phyloP scores from a whole-genome alignment of 305 asterid genomes.

The Caryopteris hybrid region DNA sequence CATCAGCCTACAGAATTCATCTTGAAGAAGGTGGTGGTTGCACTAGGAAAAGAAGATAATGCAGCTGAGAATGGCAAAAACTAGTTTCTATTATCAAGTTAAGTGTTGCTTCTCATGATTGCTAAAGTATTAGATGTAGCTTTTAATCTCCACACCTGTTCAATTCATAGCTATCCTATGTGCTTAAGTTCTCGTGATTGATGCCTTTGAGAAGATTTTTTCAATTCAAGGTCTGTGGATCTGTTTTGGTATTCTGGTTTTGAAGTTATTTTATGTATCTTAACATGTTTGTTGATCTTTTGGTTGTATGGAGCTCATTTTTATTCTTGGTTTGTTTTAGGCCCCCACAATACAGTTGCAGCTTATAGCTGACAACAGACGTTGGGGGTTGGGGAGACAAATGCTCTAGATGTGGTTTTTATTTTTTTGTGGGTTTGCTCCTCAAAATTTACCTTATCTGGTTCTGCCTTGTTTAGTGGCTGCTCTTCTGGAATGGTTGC shows the following conservation, averaged over 20 bases:
- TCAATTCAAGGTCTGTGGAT: neutral
- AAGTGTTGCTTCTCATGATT: neutral
- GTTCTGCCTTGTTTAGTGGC: neutral
- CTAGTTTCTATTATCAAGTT: slow-evolving; percentile 11
- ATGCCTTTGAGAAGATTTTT: neutral
- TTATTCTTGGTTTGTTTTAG: neutral
- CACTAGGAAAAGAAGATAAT: slow-evolving; percentile 66
- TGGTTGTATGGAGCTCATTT: neutral
- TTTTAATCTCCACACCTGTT: neutral
- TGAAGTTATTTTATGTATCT: neutral
- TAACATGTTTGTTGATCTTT: too few relatives aligned
- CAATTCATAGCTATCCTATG: neutral
- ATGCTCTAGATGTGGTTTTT: too few relatives aligned
- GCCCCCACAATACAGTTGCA: neutral
- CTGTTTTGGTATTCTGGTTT: neutral
- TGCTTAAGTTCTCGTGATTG: neutral
- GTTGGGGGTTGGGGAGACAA: too few relatives aligned
- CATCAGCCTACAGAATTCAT: slow-evolving; percentile 76
- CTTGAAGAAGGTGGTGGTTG: slow-evolving; percentile 78
- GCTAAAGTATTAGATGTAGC: neutral
- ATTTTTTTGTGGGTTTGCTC: too few relatives aligned
- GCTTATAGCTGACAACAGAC: neutral
- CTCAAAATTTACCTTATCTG: neutral
- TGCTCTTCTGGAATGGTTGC: neutral
- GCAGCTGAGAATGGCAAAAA: slow-evolving; percentile 48